phyloP scores from a whole-genome alignment of 129 eudicot species.

The Helichrysum umbraculigerum region DNA sequence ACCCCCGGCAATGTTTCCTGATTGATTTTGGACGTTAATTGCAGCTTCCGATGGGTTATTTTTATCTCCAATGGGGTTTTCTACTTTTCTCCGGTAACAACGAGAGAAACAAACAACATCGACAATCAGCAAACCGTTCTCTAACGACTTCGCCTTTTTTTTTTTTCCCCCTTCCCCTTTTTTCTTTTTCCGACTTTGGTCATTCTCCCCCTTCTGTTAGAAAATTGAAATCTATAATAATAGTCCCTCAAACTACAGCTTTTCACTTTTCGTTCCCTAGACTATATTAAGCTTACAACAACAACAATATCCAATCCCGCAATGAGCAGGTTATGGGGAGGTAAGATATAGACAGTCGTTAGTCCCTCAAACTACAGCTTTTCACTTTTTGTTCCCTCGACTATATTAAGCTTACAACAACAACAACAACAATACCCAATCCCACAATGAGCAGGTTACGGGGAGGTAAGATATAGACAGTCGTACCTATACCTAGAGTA shows the following conservation, averaged over 20 bases:
- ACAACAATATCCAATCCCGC: too few species aligned
- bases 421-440: too few species aligned
- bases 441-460: too few species aligned
- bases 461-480: too few species aligned
- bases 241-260: background rate
- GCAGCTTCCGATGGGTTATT: constrained; percentile 1
- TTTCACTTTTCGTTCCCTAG: background rate
- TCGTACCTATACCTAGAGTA: too few species aligned
- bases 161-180: too few species aligned
- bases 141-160: constrained; percentile 21
- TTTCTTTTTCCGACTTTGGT: constrained; percentile 20
- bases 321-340: too few species aligned
- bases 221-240: background rate
- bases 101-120: constrained; percentile 10
- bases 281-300: too few species aligned
- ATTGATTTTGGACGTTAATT: background rate
- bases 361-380: too few species aligned
- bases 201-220: background rate
- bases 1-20: constrained; percentile 18
- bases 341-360: too few species aligned
- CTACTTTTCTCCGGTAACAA: constrained; percentile 12
- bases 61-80: constrained; percentile 1
- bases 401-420: too few species aligned
- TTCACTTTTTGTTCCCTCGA: too few species aligned
- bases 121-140: constrained; percentile 20